These are phyloP conservation scores for Glomus cerebriforme DNA, from an alignment of 192 early-diverging fungal species.

Conservation along the genomic window DNA sequence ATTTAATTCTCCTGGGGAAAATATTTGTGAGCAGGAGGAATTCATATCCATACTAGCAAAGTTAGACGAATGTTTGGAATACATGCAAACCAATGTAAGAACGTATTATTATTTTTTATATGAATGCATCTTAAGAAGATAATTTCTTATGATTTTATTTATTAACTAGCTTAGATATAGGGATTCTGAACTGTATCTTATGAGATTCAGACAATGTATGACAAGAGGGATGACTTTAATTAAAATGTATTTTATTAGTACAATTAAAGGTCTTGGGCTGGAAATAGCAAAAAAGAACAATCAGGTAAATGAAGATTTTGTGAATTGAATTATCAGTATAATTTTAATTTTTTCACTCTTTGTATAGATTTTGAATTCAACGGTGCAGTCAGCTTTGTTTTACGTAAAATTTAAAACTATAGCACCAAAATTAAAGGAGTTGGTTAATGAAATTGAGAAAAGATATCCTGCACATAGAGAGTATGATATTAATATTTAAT, in stretches of 20 bases:
- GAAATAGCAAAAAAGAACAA: conserved; percentile 67
- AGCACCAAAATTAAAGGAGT: conserved; percentile 59
- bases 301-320: neutral
- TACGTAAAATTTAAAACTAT: conserved; percentile 82
- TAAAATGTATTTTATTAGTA: conserved; percentile 83
- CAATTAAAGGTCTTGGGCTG: conserved; percentile 61
- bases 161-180: conserved; percentile 63
- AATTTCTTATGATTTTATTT: neutral
- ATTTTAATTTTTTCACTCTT: neutral
- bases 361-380: conserved; percentile 36
- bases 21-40: conserved; percentile 71
- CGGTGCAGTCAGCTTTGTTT: conserved; percentile 49
- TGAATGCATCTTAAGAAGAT: neutral
- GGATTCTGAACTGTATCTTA: conserved; percentile 90
- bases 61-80: conserved; percentile 78
- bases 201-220: conserved; percentile 93
- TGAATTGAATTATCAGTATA: neutral
- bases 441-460: conserved; percentile 79
- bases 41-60: conserved; percentile 81
- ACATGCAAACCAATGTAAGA: conserved; percentile 73
- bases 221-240: conserved; percentile 92
- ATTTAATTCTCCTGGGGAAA: conserved; percentile 82
- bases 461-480: conserved; percentile 67
- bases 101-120: neutral
- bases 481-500: conserved; percentile 48